phyloP scores from a whole-genome alignment of 129 eudicot species.

The Escallonia rubra region DNA sequence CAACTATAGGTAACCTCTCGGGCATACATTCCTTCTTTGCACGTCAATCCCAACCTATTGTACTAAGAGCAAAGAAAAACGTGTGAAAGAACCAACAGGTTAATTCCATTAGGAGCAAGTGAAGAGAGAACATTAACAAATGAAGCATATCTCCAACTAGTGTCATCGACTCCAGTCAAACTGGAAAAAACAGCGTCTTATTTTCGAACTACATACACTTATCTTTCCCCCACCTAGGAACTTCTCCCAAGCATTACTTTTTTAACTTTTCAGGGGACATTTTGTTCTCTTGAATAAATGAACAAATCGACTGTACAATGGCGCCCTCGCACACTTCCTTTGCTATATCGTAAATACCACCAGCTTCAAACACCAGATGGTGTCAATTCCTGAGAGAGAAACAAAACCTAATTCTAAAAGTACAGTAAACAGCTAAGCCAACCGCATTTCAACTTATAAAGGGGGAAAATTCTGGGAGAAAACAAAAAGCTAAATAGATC shows the following conservation, averaged over 20 bases:
- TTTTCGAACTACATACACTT: constrained; percentile 4
- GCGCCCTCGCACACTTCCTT: constrained; percentile 5
- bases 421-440: constrained; percentile 20
- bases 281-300: constrained; percentile 18
- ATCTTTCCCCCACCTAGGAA: neutral
- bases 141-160: no score
- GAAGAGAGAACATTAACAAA: no score
- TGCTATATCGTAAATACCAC: constrained; percentile 20
- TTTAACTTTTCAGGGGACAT: constrained; percentile 12
- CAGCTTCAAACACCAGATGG: constrained; percentile 1
- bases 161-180: neutral
- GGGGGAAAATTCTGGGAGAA: neutral
- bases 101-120: no score
- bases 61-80: no score
- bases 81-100: no score
- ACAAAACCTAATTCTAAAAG: constrained; percentile 33
- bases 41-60: no score
- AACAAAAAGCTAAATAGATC: neutral
- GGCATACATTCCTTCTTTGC: no score
- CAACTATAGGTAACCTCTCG: no score
- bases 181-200: constrained; percentile 1
- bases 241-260: constrained; percentile 1
- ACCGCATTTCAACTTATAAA: constrained; percentile 14
- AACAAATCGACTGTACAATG: constrained; percentile 47
- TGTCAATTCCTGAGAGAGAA: neutral